Base-by-base conservation (phyloP, 139 green algal species). In the Coccomyxa sp. region DNA sequence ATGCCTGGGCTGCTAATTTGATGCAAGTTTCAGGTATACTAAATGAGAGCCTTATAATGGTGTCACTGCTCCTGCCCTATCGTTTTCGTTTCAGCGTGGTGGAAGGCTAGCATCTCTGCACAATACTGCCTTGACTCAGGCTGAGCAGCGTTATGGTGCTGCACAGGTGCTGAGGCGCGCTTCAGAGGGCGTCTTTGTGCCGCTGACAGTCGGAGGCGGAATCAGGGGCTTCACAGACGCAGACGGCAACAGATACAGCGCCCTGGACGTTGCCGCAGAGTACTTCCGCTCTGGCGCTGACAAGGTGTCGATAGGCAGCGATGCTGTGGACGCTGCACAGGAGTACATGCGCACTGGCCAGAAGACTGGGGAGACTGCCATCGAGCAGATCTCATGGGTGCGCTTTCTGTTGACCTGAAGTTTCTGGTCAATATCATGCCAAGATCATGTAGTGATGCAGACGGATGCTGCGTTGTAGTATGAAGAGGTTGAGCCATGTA, bases 261-360 rank as follows among this genome's bases (percentile, higher is more conserved):
- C 93, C 8, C 82, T 99, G n/a, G 87, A 98, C 80, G 96, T 99
- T 64, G 96, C 96, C 9, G 86, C 92, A 6, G 94, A 96, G 82
- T 99, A 99, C 89, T 99, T 99, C 88, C 86, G 95, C 50, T 95
- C 91, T 33, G 95, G 95, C 2, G 95, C 95, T 0, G 95, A 98
- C 88, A 98, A 98, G 89, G 90, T 99, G 68, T 97, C 92, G n/a
- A 99, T 99, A 29, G 96, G 96, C 40, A 92, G 89, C 50, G 96
- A 99, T 81, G 94, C 94, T 0, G 93, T 97, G 39, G 78, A 88
- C 27, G 91, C 89, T 22, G 93, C 88, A 38, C 76, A 93, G 82
- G 88, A 87, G 18, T 94, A 89, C 55, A 77, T 82, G 10, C 40
- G 70, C 27, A 88, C 81, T 36, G 82, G 76, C 64, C 68, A 78